Percentiles rank a stretch among this genome's conserved stretches.
These are phyloP conservation scores for Fusarium compactum DNA, from an alignment of 2,329 filamentous ascomycete species.

Conservation along the genomic window DNA sequence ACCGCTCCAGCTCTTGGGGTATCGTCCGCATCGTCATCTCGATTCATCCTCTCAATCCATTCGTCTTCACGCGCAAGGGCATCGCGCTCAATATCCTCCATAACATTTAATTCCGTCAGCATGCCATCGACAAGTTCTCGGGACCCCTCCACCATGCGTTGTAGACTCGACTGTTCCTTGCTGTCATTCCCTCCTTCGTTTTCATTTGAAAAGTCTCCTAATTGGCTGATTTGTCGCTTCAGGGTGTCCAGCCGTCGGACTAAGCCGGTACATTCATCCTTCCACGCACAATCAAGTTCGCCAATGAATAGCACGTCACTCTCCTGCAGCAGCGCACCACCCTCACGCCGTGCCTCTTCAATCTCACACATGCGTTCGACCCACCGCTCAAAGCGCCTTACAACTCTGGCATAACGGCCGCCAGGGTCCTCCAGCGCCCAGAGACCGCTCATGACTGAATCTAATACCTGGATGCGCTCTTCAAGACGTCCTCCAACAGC, in stretches of 20 bases:
- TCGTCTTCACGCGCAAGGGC: slow-evolving; percentile 66
- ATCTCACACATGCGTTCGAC: slow-evolving; percentile 61
- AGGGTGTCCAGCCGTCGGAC: slow-evolving; percentile 67
- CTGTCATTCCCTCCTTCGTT: slow-evolving; percentile 9
- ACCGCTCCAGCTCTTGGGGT: slow-evolving; percentile 59
- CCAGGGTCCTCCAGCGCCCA: slow-evolving; percentile 68
- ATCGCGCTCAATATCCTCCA: slow-evolving; percentile 71
- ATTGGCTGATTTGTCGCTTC: slow-evolving; percentile 60
- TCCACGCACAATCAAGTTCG: slow-evolving; percentile 69
- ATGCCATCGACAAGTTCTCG: slow-evolving; percentile 66
- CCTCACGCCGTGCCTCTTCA: slow-evolving; percentile 57
- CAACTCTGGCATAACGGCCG: slow-evolving; percentile 67
- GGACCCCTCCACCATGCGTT: slow-evolving; percentile 61
- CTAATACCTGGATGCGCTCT: slow-evolving; percentile 68
- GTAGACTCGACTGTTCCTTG: slow-evolving; percentile 55
- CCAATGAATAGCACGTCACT: slow-evolving; percentile 62
- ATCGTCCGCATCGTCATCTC: slow-evolving; percentile 55
- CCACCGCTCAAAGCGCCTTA: slow-evolving; percentile 72
- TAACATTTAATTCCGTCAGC: slow-evolving; percentile 71
- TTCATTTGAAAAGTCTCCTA: slow-evolving; percentile 52
- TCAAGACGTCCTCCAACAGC: slow-evolving; percentile 58
- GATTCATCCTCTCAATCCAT: slow-evolving; percentile 69
- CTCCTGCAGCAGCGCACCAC: slow-evolving; percentile 52
- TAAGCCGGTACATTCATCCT: slow-evolving; percentile 66
- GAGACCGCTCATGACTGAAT: slow-evolving; percentile 66